Conservation (phyloP, 805 yeast species). For the Lipomyces spencermartinsiae region DNA sequence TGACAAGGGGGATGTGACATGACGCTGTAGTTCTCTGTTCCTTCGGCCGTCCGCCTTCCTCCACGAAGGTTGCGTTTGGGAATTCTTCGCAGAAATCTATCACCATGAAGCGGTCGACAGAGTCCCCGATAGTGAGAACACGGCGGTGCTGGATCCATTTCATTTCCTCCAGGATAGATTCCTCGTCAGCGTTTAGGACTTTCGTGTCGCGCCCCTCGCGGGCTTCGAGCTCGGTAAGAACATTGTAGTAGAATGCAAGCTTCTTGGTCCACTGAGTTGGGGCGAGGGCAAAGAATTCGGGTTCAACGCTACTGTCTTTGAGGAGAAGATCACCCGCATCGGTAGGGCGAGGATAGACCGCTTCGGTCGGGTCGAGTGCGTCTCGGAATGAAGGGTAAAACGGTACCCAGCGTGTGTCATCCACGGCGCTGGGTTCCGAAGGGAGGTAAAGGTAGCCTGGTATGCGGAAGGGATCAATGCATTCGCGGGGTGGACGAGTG, state of each 20-base stretch:
- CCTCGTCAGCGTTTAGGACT: slow-evolving; percentile 1
- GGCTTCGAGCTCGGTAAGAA: neutral
- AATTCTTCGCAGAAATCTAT: slow-evolving; percentile 26
- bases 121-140: slow-evolving; percentile 30
- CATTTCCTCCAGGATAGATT: slow-evolving; percentile 1
- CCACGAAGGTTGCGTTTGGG: neutral
- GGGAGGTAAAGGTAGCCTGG: slow-evolving; percentile 24
- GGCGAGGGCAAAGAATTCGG: slow-evolving; percentile 3
- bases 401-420: slow-evolving; percentile 16
- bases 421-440: neutral
- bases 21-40: slow-evolving; percentile 21
- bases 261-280: slow-evolving; percentile 6
- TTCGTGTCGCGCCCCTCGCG: too few species aligned
- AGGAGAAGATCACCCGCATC: slow-evolving; percentile 3
- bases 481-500: slow-evolving; percentile 1
- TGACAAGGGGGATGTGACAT: slow-evolving; percentile 27
- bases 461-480: slow-evolving; percentile 21
- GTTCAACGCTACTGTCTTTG: slow-evolving; percentile 5
- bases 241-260: neutral
- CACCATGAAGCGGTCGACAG: slow-evolving; percentile 30
- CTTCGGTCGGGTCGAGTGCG: slow-evolving; percentile 11
- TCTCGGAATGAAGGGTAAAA: slow-evolving; percentile 15
- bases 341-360: slow-evolving; percentile 11
- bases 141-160: slow-evolving; percentile 23
- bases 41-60: slow-evolving; percentile 3